phyloP scores from a whole-genome alignment of 75 land plant genomes.

The Picea glauca region DNA sequence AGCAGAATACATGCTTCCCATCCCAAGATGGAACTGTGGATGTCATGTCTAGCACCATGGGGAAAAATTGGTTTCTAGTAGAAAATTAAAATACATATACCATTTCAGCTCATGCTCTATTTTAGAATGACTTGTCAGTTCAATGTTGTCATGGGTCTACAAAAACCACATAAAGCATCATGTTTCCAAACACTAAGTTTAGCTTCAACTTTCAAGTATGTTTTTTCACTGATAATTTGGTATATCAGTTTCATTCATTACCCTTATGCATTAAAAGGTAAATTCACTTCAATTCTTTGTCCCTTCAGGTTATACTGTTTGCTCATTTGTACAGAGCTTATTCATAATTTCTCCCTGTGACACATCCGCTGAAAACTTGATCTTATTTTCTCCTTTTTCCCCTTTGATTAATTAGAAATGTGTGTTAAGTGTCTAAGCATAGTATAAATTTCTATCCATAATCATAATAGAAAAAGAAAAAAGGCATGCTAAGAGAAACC shows the following conservation, averaged over 20 bases:
- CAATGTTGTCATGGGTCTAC: background rate
- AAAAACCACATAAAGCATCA: background rate
- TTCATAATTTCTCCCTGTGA: background rate
- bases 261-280: background rate
- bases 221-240: background rate
- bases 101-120: background rate
- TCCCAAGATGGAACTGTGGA: background rate
- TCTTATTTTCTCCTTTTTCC: background rate
- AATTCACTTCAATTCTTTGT: background rate
- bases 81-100: background rate
- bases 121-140: background rate
- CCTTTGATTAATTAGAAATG: background rate
- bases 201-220: background rate
- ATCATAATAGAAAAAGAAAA: background rate
- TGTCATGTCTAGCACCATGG: background rate
- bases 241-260: background rate
- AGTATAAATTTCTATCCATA: background rate
- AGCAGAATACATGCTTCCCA: background rate
- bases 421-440: background rate
- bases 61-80: background rate
- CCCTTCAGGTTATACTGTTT: background rate
- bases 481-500: background rate
- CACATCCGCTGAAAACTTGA: background rate
- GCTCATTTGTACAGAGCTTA: background rate
- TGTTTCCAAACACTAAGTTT: background rate